Conservation (phyloP, 2,329 filamentous ascomycete species). For the Fonsecaea pugnacius region DNA sequence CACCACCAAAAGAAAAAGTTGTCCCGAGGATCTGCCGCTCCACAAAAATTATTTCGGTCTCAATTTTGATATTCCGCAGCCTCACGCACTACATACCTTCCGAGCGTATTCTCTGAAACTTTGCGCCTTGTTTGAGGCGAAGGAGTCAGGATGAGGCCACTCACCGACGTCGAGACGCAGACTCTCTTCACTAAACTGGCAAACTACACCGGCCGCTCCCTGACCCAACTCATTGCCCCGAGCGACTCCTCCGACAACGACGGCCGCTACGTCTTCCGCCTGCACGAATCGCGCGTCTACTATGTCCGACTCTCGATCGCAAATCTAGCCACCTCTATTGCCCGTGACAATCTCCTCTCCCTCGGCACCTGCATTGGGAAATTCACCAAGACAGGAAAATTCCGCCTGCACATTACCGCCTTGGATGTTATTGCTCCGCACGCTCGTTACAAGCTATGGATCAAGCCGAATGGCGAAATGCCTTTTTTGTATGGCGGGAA, state of each 20-base stretch:
- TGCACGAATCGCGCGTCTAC: slow-evolving; percentile 83
- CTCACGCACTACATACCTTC: not conserved
- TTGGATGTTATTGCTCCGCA: slow-evolving; percentile 87
- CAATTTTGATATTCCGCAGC: not conserved
- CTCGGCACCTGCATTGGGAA: slow-evolving; percentile 92
- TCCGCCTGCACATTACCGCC: slow-evolving; percentile 90
- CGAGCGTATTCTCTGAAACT: not conserved
- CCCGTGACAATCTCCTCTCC: slow-evolving; percentile 79
- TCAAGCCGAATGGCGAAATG: slow-evolving; percentile 96
- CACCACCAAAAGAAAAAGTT: not conserved
- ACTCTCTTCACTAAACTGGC: slow-evolving; percentile 91
- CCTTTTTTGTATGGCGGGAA: slow-evolving; percentile 95
- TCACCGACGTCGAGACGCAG: slow-evolving; percentile 69
- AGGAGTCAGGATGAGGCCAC: slow-evolving; percentile 68
- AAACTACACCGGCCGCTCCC: slow-evolving; percentile 84
- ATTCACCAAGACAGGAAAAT: slow-evolving; percentile 96
- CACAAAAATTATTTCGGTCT: slow-evolving; percentile 15
- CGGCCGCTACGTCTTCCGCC: slow-evolving; percentile 83
- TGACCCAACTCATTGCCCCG: slow-evolving; percentile 81
- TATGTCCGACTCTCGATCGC: slow-evolving; percentile 88
- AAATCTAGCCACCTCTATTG: slow-evolving; percentile 85
- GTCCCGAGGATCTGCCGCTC: slow-evolving; percentile 16
- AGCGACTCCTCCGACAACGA: slow-evolving; percentile 68
- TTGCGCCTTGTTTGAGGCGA: not conserved
- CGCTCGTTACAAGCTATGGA: slow-evolving; percentile 95